Conservation (phyloP, 345 rosid species). For the Moringa oleifera region DNA sequence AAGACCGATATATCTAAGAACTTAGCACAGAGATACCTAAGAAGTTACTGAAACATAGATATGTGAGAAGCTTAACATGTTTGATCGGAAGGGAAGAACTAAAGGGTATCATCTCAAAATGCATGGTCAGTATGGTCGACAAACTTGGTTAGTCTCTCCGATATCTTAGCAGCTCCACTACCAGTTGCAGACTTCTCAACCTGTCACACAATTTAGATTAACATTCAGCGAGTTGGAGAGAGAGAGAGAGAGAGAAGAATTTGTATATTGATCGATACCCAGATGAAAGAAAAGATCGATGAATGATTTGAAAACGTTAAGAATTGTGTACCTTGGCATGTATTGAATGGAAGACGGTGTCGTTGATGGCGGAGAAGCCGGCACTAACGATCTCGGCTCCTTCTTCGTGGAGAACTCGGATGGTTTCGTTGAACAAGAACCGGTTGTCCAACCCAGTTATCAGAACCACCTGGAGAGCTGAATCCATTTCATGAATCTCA, state of each 20-base stretch:
- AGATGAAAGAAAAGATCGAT: too few relatives aligned
- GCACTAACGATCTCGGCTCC: slow-evolving; percentile 42
- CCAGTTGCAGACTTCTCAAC: slow-evolving; percentile 21
- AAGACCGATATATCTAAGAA: too few relatives aligned
- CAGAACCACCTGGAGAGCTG: slow-evolving; percentile 36
- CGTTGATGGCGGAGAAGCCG: slow-evolving; percentile 26
- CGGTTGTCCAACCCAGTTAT: slow-evolving; percentile 31
- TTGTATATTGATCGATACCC: too few relatives aligned
- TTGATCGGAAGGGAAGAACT: too few relatives aligned
- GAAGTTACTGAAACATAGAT: too few relatives aligned
- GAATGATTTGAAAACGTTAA: too few relatives aligned
- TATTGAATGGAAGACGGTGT: slow-evolving; percentile 37
- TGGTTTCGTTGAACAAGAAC: slow-evolving; percentile 32
- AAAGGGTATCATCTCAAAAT: neutral
- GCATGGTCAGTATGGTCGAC: slow-evolving; percentile 17
- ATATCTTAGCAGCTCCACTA: slow-evolving; percentile 28
- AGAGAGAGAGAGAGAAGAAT: too few relatives aligned
- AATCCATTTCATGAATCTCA: slow-evolving; percentile 31
- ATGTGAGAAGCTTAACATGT: too few relatives aligned
- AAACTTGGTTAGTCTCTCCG: slow-evolving; percentile 34
- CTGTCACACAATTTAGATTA: slow-evolving; percentile 31
- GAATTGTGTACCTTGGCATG: slow-evolving; percentile 43
- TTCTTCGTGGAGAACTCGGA: slow-evolving; percentile 41
- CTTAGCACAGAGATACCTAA: too few relatives aligned
- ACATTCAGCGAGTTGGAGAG: too few relatives aligned